Evolutionary conservation across 345 rosid genomes (phyloP), one percentile per base, ranked within the genome.

Genomic region (Microthlaspi erraticum): DNA sequence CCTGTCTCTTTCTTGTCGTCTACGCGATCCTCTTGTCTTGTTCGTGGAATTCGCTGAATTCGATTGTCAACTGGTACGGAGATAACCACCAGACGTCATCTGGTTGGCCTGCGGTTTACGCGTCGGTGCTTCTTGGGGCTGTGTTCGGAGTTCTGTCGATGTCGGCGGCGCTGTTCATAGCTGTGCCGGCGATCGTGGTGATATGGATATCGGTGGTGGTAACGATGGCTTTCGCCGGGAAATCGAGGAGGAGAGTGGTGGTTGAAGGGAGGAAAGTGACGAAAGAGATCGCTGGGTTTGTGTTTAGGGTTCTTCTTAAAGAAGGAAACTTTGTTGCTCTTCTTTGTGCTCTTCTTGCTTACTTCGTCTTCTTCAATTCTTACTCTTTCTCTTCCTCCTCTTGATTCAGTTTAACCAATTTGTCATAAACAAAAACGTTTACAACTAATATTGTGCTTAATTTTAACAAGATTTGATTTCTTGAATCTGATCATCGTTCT

Each of bases 111-210:
- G 97, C 97, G 41, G 48, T 91, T 60, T 94, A 91, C 66, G 96
- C 95, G 3, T 89, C 99, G 4, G 91, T 87, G 67, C 89, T 94
- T 59, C 81, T 94, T 1, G 97, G 96, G 18, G 88, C 79, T 0
- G 93, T 89, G 54, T 88, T 86, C 60, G 99, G 97, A 23, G 33
- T 86, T 13, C 65, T 91, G 0, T 88, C 99, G 5, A 89, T 94
- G 99, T 84, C 72, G 42, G 95, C 99, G 13, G 97, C 99, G 36
- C 85, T 94, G 11, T 91, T 88, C 8, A 91, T 91, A 64, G 99
- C 85, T 4, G 91, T 94, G 57, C 99, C 97, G 2, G 95, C 96
- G 39, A 94, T 90, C 51, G 50, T 94, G 60, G 94, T 91, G 16
- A 85, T 80, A 14, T 87, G 97, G 94, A 93, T 93, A 59, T 79